Evolutionary conservation across 2,329 filamentous ascomycete species (phyloP), one percentile per base, ranked within the genome.

Genomic region (Hymenoscyphus infarciens): DNA sequence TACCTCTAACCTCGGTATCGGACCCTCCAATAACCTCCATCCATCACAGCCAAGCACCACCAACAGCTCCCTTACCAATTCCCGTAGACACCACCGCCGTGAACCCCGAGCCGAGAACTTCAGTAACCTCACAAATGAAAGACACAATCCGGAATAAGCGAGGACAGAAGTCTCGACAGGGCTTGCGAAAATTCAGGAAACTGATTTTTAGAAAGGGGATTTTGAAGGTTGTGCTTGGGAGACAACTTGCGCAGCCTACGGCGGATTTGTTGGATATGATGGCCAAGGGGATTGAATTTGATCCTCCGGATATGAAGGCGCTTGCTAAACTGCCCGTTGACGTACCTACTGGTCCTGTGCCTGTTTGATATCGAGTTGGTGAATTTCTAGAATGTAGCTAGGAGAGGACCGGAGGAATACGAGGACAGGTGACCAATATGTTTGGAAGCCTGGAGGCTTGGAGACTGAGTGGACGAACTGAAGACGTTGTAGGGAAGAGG

Each of bases 241-340:
- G 71, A 56, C 64, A 71, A 25, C 63, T 73, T 35, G 65, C 70
- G 22, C 64, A 57, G 27, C 67, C 70, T 22, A 68, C 66, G n/a
- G 53, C 56, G 22, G 38, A 62, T 22, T 62, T 65, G 5, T 58
- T 72, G 54, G 66, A 65, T 29, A 25, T 64, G 52, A 61, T 67
- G 22, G 61, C 67, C 7, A 63, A 67, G 19, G 64, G 65, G 11
- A 35, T 61, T 29, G 27, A 57, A 15, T 39, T 68, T 60, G 42
- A 63, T 16, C 15, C 54, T 53, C 39, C 55, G 4, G 53, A 61
- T 33, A 56, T 56, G 15, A 57, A 16, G 25, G 35, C 22, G 56
- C 29, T 62, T 33, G 38, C 57, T 8, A 27, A 27, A 15, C 55
- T 61, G 19, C 56, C 33, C 1, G 19, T 60, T 67, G 15, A 56